A percentile compares a stretch with the other conserved stretches of the same genome.
These are phyloP conservation scores for Pichia manshurica DNA, from an alignment of 805 yeast species.

Conservation along the genomic window DNA sequence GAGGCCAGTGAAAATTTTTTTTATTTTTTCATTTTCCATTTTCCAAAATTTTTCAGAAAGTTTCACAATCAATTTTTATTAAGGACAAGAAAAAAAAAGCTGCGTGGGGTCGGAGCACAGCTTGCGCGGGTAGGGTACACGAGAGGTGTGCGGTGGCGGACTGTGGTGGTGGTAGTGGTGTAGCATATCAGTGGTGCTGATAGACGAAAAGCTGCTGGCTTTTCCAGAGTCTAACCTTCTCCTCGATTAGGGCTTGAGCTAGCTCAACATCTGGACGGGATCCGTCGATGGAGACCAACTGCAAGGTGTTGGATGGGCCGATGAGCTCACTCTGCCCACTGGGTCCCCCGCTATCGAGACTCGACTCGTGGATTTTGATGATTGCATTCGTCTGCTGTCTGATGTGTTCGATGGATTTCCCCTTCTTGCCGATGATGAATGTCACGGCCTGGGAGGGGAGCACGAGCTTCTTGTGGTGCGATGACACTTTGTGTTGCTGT, in stretches of 20 bases:
- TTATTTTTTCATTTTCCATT: constrained; percentile 9
- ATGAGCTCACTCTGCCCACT: neutral
- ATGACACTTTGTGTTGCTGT: neutral
- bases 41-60: constrained; percentile 1
- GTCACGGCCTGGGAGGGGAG: constrained; percentile 33
- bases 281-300: neutral
- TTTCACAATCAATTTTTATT: neutral
- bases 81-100: neutral
- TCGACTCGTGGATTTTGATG: constrained; percentile 34
- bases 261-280: neutral
- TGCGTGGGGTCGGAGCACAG: neutral
- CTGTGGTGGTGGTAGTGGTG: neutral
- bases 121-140: neutral
- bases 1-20: constrained; percentile 13
- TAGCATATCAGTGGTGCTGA: no score
- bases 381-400: constrained; percentile 32
- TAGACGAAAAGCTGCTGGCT: neutral
- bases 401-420: constrained; percentile 33
- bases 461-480: constrained; percentile 1
- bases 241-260: neutral
- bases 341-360: no score
- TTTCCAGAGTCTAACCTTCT: neutral
- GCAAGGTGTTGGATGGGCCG: neutral
- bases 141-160: neutral
- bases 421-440: constrained; percentile 40